phyloP scores from a whole-genome alignment of 108 stramenopile species.

The Nitzschia inconspicua region DNA sequence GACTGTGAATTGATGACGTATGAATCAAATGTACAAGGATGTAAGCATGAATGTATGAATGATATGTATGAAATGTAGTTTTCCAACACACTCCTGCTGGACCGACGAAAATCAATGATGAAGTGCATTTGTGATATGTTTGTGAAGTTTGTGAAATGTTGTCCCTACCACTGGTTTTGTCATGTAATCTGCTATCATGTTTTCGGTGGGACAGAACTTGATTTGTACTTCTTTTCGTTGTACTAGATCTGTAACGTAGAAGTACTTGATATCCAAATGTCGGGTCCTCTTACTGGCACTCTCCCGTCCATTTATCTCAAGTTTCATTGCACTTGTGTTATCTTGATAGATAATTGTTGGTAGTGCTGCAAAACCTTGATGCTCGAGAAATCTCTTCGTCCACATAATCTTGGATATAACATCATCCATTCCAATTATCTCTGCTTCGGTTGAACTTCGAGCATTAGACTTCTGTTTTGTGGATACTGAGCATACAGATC shows the following conservation, averaged over 20 bases:
- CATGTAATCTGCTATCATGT: slow-evolving; percentile 37
- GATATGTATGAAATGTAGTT: too few species aligned
- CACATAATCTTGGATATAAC: slow-evolving; percentile 34
- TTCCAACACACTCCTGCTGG: too few species aligned
- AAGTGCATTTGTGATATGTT: too few species aligned
- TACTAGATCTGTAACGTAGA: slow-evolving; percentile 38
- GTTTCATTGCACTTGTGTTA: slow-evolving; percentile 40
- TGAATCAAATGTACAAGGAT: too few species aligned
- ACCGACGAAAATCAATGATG: too few species aligned
- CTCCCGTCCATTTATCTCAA: slow-evolving; percentile 41
- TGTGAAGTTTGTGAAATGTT: neutral
- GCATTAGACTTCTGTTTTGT: slow-evolving; percentile 43
- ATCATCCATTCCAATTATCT: slow-evolving; percentile 32
- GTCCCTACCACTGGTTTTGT: slow-evolving; percentile 35
- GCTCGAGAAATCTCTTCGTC: slow-evolving; percentile 34
- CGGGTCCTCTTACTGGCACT: slow-evolving; percentile 21
- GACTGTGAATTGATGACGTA: too few species aligned
- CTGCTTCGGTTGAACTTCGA: slow-evolving; percentile 41
- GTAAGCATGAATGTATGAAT: too few species aligned
- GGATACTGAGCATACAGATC: slow-evolving; percentile 7
- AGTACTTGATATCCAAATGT: slow-evolving; percentile 44
- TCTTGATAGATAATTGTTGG: slow-evolving; percentile 40
- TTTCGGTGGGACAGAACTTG: slow-evolving; percentile 34
- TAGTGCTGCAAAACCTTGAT: slow-evolving; percentile 33
- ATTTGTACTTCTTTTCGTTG: slow-evolving; percentile 23